Conservation (phyloP, 176 grass and related monocot species). For the Ensete ventricosum region DNA sequence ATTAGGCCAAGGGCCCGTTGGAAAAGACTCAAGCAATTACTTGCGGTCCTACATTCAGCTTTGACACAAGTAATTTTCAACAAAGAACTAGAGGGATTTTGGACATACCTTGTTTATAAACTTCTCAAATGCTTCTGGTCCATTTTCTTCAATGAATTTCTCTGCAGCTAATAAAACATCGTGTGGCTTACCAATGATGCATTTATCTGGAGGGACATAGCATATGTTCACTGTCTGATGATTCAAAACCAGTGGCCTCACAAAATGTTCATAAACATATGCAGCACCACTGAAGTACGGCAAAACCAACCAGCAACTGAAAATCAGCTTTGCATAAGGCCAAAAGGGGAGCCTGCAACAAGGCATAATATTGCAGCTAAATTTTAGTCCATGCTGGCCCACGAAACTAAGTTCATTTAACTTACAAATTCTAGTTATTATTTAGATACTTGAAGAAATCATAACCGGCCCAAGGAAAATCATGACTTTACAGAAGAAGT, state of each 20-base stretch:
- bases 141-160: slow-evolving; percentile 62
- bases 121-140: slow-evolving; percentile 51
- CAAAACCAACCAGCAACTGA: slow-evolving; percentile 65
- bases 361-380: too few relatives aligned
- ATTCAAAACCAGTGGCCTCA: slow-evolving; percentile 35
- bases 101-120: slow-evolving; percentile 39
- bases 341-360: slow-evolving; percentile 55
- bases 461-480: too few relatives aligned
- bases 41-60: not conserved
- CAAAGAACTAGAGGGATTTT: not conserved
- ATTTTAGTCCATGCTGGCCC: not conserved
- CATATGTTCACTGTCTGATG: slow-evolving; percentile 50
- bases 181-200: slow-evolving; percentile 38
- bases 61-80: not conserved
- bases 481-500: too few relatives aligned
- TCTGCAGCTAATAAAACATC: slow-evolving; percentile 42
- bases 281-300: slow-evolving; percentile 61
- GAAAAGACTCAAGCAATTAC: too few relatives aligned
- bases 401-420: too few relatives aligned
- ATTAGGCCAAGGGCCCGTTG: too few relatives aligned
- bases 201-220: slow-evolving; percentile 44
- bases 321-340: slow-evolving; percentile 43
- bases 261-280: slow-evolving; percentile 56
- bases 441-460: too few relatives aligned
- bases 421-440: too few relatives aligned